A percentile compares a stretch with the other conserved stretches of the same genome.
These are phyloP conservation scores for Trichoderma sp. DNA, from an alignment of 2,329 filamentous ascomycete genomes.

Conservation along the genomic window DNA sequence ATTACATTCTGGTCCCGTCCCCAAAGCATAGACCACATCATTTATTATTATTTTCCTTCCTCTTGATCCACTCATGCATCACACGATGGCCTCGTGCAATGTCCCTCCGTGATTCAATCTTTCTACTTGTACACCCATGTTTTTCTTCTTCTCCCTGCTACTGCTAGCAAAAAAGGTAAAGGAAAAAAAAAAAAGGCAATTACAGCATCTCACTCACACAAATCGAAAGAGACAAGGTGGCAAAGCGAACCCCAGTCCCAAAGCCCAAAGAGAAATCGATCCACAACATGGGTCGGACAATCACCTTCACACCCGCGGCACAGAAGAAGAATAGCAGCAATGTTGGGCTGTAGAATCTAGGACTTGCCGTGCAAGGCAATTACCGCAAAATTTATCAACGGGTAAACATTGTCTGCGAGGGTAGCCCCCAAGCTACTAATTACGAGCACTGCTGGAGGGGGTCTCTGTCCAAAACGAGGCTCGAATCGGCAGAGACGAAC, in stretches of 20 bases:
- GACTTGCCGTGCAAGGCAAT: not conserved
- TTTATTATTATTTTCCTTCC: not conserved
- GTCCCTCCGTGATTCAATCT: not conserved
- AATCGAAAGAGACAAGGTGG: not conserved
- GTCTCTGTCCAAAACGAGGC: not conserved
- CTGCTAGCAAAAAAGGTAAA: too few species aligned
- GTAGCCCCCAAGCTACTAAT: not conserved
- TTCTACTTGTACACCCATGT: not conserved
- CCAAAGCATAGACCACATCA: constrained; percentile 11
- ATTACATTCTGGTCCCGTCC: not conserved
- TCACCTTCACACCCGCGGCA: not conserved
- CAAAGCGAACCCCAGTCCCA: not conserved
- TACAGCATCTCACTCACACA: not conserved
- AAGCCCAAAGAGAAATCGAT: not conserved
- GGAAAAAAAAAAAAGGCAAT: too few species aligned
- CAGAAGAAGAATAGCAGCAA: not conserved
- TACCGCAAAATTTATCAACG: not conserved
- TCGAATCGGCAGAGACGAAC: not conserved
- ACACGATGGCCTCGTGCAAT: constrained; percentile 11
- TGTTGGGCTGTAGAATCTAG: not conserved
- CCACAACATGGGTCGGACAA: not conserved
- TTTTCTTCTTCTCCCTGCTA: not conserved
- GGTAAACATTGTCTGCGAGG: not conserved
- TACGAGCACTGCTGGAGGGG: not conserved
- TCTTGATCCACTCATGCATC: constrained; percentile 7